Evolutionary conservation across 805 yeast genomes (phyloP).

Genomic region (Zygoascus ofunaensis): DNA sequence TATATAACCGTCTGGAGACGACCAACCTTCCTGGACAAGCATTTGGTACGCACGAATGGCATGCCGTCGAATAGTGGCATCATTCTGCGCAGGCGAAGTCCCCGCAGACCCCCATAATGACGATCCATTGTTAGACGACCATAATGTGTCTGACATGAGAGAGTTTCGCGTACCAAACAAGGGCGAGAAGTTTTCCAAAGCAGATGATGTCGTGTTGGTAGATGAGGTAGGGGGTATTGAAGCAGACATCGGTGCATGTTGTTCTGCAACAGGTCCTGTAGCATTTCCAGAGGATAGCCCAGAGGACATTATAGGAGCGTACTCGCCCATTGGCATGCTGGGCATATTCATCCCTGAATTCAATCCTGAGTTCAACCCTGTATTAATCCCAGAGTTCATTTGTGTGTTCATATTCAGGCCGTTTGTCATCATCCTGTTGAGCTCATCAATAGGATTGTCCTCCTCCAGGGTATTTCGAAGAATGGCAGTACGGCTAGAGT

Average conservation of each 20-base stretch:
- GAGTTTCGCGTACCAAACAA: neutral
- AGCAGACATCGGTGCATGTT: neutral
- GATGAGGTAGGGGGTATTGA: neutral
- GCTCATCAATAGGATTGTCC: conserved; percentile 15
- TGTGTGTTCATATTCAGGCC: neutral
- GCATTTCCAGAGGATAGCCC: no score
- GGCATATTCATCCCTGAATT: conserved; percentile 13
- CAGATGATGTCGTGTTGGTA: neutral
- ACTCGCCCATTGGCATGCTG: neutral
- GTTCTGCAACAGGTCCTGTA: no score
- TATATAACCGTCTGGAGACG: conserved; percentile 26
- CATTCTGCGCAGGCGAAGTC: conserved; percentile 5
- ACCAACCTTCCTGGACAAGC: conserved; percentile 17
- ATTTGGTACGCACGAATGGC: conserved; percentile 20
- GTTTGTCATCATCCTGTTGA: conserved; percentile 10
- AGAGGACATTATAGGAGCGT: no score
- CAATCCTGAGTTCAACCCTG: conserved; percentile 13
- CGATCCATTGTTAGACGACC: conserved; percentile 3
- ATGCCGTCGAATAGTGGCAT: conserved; percentile 13
- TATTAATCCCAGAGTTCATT: no score
- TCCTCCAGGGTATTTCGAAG: conserved; percentile 2
- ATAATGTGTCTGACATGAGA: neutral
- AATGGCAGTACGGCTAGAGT: neutral
- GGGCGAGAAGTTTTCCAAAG: neutral
- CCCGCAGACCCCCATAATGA: neutral